A percentile compares a stretch with the other conserved stretches of the same genome.
Evolutionary conservation across 2,329 filamentous ascomycete genomes (phyloP).

Genomic region (Malbranchea cinnamomea): DNA sequence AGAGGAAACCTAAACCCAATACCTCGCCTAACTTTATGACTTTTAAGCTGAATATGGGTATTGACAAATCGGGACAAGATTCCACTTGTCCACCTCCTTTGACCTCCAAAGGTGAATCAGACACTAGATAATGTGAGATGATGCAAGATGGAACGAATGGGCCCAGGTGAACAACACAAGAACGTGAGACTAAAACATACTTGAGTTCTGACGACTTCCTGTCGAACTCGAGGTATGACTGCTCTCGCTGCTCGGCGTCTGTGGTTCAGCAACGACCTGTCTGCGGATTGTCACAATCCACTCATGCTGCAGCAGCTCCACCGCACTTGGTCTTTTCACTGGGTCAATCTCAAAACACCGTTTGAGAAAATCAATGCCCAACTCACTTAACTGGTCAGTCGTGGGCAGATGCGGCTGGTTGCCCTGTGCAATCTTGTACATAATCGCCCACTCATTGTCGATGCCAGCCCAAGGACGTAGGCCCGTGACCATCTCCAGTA

Average conservation of each 20-base stretch:
- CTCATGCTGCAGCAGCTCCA: conserved; percentile 84
- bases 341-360: conserved; percentile 81
- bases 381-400: conserved; percentile 65
- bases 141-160: no score
- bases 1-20: no score
- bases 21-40: no score
- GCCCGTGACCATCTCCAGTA: conserved; percentile 94
- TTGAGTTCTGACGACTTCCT: conserved; percentile 13
- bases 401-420: conserved; percentile 78
- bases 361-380: conserved; percentile 76
- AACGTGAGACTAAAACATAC: conserved; percentile 9
- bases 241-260: conserved; percentile 24
- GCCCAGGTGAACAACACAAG: no score
- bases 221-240: conserved; percentile 6
- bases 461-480: conserved; percentile 86
- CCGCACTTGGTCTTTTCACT: conserved; percentile 59
- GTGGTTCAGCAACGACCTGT: conserved; percentile 31
- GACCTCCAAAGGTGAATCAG: no score
- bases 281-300: conserved; percentile 51
- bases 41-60: no score
- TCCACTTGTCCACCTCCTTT: no score
- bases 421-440: conserved; percentile 99
- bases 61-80: no score
- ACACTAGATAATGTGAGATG: no score
- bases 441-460: conserved; percentile 99